These are phyloP conservation scores for Paxillus ammoniavirescens DNA, from an alignment of 768 basidiomycete species.

Conservation along the genomic window DNA sequence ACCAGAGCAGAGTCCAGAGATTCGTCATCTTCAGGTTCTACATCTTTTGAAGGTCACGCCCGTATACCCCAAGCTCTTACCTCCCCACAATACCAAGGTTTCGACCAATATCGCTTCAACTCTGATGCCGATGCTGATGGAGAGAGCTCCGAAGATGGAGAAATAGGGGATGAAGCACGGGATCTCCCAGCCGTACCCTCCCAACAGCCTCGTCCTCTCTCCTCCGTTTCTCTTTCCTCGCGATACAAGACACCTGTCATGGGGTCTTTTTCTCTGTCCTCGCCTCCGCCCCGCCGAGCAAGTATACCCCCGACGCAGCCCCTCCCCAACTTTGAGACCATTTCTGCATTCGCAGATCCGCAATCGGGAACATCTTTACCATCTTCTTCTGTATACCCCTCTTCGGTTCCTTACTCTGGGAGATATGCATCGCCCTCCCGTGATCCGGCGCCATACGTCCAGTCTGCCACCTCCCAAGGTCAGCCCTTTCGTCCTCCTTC, in stretches of 20 bases:
- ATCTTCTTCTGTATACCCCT: slow-evolving; percentile 36
- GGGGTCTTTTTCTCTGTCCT: slow-evolving; percentile 50
- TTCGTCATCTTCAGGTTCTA: slow-evolving; percentile 68
- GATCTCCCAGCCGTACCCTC: slow-evolving; percentile 41
- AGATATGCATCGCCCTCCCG: slow-evolving; percentile 41
- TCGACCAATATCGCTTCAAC: slow-evolving; percentile 13
- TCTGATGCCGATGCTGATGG: slow-evolving; percentile 26
- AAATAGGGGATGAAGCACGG: slow-evolving; percentile 46
- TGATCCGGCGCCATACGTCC: slow-evolving; percentile 37
- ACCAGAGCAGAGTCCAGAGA: slow-evolving; percentile 43
- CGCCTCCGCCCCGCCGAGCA: slow-evolving; percentile 43
- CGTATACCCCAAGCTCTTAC: slow-evolving; percentile 14
- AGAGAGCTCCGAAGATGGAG: slow-evolving; percentile 45
- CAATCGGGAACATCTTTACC: slow-evolving; percentile 37
- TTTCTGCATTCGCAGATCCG: slow-evolving; percentile 66
- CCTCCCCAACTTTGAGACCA: slow-evolving; percentile 64
- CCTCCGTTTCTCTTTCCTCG: slow-evolving; percentile 63
- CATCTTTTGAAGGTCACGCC: slow-evolving; percentile 42
- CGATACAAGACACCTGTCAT: slow-evolving; percentile 78
- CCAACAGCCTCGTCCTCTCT: slow-evolving; percentile 54
- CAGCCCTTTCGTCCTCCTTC: slow-evolving; percentile 34
- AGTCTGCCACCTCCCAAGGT: slow-evolving; percentile 34
- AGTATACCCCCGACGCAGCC: slow-evolving; percentile 68
- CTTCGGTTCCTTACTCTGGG: slow-evolving; percentile 36
- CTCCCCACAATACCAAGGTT: slow-evolving; percentile 8